Percentiles rank a stretch among this genome's conserved stretches.
These are phyloP conservation scores for Hordeum marinum DNA, from an alignment of 176 grass and related monocot genomes.

Conservation along the genomic window DNA sequence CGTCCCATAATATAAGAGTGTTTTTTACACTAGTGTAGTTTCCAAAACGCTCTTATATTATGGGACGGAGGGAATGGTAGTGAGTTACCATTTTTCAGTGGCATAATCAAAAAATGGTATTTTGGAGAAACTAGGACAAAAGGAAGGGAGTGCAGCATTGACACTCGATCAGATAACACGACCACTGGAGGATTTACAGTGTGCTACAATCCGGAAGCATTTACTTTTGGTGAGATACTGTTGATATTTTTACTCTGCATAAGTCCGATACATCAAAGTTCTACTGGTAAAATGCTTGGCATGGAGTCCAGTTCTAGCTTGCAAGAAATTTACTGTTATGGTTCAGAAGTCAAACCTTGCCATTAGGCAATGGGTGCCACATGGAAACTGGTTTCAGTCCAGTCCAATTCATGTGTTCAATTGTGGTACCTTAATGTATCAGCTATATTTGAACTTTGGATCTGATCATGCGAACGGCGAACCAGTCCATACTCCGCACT, in stretches of 20 bases:
- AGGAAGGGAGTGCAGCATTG: constrained; percentile 69
- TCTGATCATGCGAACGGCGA: neutral
- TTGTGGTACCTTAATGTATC: constrained; percentile 6
- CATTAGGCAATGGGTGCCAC: neutral
- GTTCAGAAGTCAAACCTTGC: neutral
- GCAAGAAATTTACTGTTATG: neutral
- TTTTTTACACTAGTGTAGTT: too few relatives aligned
- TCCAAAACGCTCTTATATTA: too few relatives aligned
- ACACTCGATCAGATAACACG: constrained; percentile 66
- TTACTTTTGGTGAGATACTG: constrained; percentile 48
- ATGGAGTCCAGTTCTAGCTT: neutral
- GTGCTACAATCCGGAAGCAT: constrained; percentile 46
- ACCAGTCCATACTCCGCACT: neutral
- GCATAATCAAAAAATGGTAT: constrained; percentile 60
- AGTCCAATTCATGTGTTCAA: too few relatives aligned
- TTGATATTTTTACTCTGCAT: neutral
- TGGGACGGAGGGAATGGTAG: too few relatives aligned
- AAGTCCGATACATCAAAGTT: neutral
- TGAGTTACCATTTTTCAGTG: constrained; percentile 40
- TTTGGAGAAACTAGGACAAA: constrained; percentile 65
- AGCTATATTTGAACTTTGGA: neutral
- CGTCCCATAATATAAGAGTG: too few relatives aligned
- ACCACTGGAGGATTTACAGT: constrained; percentile 60
- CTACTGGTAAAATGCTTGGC: neutral
- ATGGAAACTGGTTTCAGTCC: neutral